Base-by-base conservation (phyloP, 495 filamentous ascomycete genomes). In the Tuber brumale region DNA sequence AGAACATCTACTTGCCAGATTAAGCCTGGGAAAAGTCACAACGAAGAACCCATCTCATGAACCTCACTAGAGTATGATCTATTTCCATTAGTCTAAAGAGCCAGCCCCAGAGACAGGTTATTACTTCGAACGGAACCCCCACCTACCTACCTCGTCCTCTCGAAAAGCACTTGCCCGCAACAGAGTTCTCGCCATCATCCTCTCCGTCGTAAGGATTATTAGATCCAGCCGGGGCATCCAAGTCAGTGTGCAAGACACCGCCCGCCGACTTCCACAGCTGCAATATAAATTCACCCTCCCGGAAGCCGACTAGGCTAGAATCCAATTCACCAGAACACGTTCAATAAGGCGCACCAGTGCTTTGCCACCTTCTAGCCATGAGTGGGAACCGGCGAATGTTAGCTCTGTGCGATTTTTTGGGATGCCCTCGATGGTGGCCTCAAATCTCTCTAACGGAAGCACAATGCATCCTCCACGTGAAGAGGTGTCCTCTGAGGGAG, bases 361-460 rank as follows among this genome's bases (percentile, higher is more conserved):
- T 57, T 57, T 57, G 27, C 12, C 39, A 76, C 76, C 76, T 80
- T 37, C 78, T 73, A 19, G 39, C 76, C 78, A 80, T 80, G 31
- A 80, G 10, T 19, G 76, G 75, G n/a, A 80, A 75, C 70, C 78
- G 71, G 27, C 57, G 70, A 18, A 79, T 73, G 19, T 23, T 41
- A 80, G 10, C 10, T 44, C 87, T 86, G 83, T 89, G 27, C 42
- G 88, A n/a, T 87, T 84, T 77, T 77, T 86, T 85, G 77, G 89
- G 85, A 80, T 87, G 89, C 0, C 93, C 93, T 7, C 93, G 85
- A 84, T 92, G 3, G 90, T 94, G 0, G 92, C 84, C 78, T 87
- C 89, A 37, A 97, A 89, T 16, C 87, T 88, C 3, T 80, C 79
- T 89, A 91, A 95, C 14, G 71, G 73, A 27, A 76, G 43, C 69